Base-by-base conservation (phyloP, 1,284 basidiomycete genomes). In the Ceratobasidium sp. region DNA sequence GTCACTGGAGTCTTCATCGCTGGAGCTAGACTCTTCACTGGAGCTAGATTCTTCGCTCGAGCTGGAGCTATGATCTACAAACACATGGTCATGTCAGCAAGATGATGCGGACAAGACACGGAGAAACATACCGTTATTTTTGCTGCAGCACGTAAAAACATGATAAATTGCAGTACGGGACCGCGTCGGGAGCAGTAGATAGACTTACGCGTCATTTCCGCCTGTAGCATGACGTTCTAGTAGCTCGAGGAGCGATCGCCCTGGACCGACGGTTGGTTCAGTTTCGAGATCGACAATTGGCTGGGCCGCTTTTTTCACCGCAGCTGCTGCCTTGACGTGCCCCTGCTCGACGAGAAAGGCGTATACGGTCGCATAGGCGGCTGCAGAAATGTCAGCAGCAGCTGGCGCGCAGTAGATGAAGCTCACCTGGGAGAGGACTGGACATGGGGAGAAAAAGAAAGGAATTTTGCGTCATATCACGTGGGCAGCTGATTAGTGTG, bases 301-400 rank as follows among this genome's bases (percentile, higher is more conserved):
- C 13, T 58, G 68, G 23, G 76, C 65, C 23, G 61, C 76, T 39
- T 77, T 78, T 17, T 63, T 75, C 13, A 78, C 67, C 13, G 63
- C 63, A 5, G 53, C 23, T 17, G 78, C 78, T 5, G 76, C 76
- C 42, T 78, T 78, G 58, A 13, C 35, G 35, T 77, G 76, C 26
- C 71, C 76, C 51, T 78, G 71, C 42, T 71, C 61, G 45, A 65
- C 20, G 47, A 78, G 76, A 39, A 78, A 78, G 39, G 76, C 71
- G 47, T 77, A 53, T 13, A 78, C 76, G 11, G 56, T 45, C n/a
- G 56, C 60, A 47, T 77, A 78, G 33, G 76, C 49, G 15, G 61
- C 76, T 77, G 28, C 26, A 54, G 58, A 11, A 35, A 10, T 15
- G 5, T 39, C 13, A 28, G 31, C 7, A 54, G 8, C 11, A 37